These are phyloP conservation scores for Quercus phellos DNA, from an alignment of 331 rosid species.

Conservation along the genomic window DNA sequence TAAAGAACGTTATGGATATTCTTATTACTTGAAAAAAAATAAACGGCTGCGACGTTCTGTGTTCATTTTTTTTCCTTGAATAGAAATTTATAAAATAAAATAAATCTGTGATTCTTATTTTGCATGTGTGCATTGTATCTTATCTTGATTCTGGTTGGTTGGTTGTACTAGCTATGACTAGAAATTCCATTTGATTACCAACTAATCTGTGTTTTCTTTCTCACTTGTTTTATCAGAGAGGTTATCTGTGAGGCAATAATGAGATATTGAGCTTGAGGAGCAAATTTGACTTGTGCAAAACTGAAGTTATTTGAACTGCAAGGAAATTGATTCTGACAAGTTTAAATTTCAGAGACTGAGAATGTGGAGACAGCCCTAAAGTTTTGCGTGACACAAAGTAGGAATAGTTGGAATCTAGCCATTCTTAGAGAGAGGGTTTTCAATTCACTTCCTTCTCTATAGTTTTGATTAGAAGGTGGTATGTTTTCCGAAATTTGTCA, in stretches of 20 bases:
- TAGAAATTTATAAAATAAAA: not conserved
- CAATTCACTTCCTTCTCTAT: not conserved
- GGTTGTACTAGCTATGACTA: not conserved
- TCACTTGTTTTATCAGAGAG: constrained; percentile 49
- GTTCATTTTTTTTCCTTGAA: not conserved
- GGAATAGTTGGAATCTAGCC: not conserved
- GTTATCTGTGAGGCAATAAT: constrained; percentile 42
- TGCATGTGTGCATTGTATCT: not conserved
- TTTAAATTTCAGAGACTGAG: not conserved
- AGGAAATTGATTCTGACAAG: not conserved
- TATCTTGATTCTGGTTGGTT: not conserved
- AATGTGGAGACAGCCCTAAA: constrained; percentile 6
- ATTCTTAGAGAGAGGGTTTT: constrained; percentile 1
- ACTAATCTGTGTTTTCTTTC: constrained; percentile 9
- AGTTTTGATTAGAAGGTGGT: not conserved
- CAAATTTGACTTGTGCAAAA: not conserved
- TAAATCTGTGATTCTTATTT: not conserved
- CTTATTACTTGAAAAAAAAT: not conserved
- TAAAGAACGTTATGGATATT: no score
- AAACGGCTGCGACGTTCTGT: not conserved
- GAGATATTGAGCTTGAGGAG: constrained; percentile 20
- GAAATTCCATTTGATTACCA: constrained; percentile 8
- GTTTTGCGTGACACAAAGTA: not conserved
- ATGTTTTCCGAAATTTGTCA: not conserved
- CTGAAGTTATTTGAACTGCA: constrained; percentile 2